A percentile compares a stretch with the other conserved stretches of the same genome.
Evolutionary conservation across 2,329 filamentous ascomycete species (phyloP).

Genomic region (Phialocephala sp.): DNA sequence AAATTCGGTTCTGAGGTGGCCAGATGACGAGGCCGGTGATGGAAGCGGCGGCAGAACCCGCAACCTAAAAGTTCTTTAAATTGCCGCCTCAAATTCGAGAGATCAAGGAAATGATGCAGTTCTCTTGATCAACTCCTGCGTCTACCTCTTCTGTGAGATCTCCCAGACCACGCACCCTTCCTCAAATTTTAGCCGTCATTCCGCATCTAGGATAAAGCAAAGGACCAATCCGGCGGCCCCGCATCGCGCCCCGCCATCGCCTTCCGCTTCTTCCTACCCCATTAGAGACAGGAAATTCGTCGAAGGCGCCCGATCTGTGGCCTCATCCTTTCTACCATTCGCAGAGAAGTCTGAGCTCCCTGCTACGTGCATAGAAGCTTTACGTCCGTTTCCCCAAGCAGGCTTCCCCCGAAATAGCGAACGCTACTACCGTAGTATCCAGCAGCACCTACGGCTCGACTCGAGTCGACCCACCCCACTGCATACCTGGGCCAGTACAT

Average conservation of each 20-base stretch:
- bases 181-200: slow-evolving; percentile 7
- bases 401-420: slow-evolving; percentile 15
- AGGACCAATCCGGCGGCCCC: slow-evolving; percentile 6
- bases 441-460: slow-evolving; percentile 21
- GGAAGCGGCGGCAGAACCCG: neutral
- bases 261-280: neutral
- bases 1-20: slow-evolving; percentile 7
- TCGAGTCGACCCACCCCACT: slow-evolving; percentile 28
- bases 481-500: slow-evolving; percentile 30
- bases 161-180: neutral
- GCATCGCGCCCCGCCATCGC: slow-evolving; percentile 10
- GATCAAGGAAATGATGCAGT: neutral
- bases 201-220: slow-evolving; percentile 3
- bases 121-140: neutral
- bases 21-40: slow-evolving; percentile 4
- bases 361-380: slow-evolving; percentile 14
- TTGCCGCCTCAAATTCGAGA: neutral
- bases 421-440: slow-evolving; percentile 2
- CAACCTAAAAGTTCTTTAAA: neutral
- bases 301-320: slow-evolving; percentile 16
- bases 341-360: slow-evolving; percentile 4
- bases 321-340: slow-evolving; percentile 11
- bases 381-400: slow-evolving; percentile 9
- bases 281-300: neutral
- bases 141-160: neutral